These are phyloP conservation scores for Calonectria montana DNA, from an alignment of 2,329 filamentous ascomycete genomes.

Conservation along the genomic window DNA sequence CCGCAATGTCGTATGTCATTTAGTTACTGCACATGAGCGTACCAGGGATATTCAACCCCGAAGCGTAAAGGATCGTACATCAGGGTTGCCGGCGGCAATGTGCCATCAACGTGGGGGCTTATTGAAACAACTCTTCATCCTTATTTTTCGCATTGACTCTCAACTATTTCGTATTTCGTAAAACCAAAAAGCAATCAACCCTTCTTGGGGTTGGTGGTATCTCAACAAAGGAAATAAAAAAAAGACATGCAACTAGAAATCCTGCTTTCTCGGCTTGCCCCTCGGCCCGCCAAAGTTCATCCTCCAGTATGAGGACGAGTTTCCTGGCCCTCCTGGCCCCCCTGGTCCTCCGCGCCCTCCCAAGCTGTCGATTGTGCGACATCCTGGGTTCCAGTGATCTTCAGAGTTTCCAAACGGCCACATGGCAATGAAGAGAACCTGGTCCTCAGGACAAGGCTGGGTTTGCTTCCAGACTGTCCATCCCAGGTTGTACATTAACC, in stretches of 20 bases:
- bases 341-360: neutral
- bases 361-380: constrained; percentile 43
- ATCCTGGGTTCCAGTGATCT: constrained; percentile 60
- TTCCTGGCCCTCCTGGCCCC: constrained; percentile 32
- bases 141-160: neutral
- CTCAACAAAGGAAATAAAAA: neutral
- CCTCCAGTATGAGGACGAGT: constrained; percentile 39
- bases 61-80: neutral
- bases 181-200: neutral
- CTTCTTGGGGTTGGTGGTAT: neutral
- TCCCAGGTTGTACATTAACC: constrained; percentile 60
- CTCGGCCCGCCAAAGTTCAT: neutral
- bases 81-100: neutral
- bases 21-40: neutral
- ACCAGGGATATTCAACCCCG: neutral
- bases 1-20: neutral
- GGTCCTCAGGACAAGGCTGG: constrained; percentile 61
- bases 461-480: constrained; percentile 73
- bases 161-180: neutral
- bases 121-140: neutral
- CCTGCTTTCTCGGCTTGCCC: neutral
- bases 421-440: constrained; percentile 72
- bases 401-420: constrained; percentile 68
- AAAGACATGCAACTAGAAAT: neutral
- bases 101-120: neutral